A percentile compares a stretch with the other conserved stretches of the same genome.
These are phyloP conservation scores for Dictyostelium intermedium DNA, from an alignment of 78 protist species.

Conservation along the genomic window DNA sequence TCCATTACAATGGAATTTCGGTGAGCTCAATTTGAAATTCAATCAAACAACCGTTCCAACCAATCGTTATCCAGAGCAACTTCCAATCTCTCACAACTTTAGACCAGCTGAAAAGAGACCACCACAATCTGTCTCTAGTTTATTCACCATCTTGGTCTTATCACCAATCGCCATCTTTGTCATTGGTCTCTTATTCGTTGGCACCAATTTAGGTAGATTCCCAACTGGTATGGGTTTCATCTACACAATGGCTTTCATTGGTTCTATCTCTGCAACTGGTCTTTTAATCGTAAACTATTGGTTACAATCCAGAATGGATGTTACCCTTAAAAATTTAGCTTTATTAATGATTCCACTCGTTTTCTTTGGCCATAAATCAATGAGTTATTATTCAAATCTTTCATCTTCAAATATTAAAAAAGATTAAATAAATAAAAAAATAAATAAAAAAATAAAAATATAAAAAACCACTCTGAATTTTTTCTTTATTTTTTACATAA, in stretches of 20 bases:
- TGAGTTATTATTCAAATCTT: background rate
- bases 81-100: slow-evolving; percentile 19
- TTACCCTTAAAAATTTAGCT: slow-evolving; percentile 35
- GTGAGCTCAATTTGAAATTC: slow-evolving; percentile 3
- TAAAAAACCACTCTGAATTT: background rate
- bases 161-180: slow-evolving; percentile 50
- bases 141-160: slow-evolving; percentile 16
- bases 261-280: slow-evolving; percentile 8
- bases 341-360: slow-evolving; percentile 52
- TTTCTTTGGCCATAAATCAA: slow-evolving; percentile 53
- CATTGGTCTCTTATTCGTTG: background rate
- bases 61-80: slow-evolving; percentile 18
- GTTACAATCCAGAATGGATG: slow-evolving; percentile 41
- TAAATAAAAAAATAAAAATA: background rate
- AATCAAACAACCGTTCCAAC: background rate
- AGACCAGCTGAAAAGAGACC: slow-evolving; percentile 29
- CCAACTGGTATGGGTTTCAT: slow-evolving; percentile 60
- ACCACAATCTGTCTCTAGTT: slow-evolving; percentile 10
- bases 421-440: background rate
- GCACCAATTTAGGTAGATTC: slow-evolving; percentile 13
- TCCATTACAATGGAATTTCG: slow-evolving; percentile 47
- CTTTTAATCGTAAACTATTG: slow-evolving; percentile 39
- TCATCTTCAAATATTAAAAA: background rate
- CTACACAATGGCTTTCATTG: slow-evolving; percentile 24
- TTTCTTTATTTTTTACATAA: no score